Conservation (phyloP, 1,139 yeast species). For the Debaryomyces coudertii region DNA sequence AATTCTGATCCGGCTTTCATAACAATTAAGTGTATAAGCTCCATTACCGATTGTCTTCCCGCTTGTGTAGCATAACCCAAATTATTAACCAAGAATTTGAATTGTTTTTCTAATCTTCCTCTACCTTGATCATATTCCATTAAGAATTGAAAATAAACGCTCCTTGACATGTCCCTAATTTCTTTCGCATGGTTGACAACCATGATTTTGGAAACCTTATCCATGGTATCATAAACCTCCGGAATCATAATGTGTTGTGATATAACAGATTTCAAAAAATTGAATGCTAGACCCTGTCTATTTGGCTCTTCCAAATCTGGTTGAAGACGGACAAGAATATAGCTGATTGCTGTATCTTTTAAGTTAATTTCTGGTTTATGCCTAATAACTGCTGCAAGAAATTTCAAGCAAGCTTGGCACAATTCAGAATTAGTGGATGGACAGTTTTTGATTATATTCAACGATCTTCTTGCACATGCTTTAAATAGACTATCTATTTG, state of each 20-base stretch:
- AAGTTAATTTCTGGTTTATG: constrained; percentile 66
- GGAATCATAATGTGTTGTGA: constrained; percentile 77
- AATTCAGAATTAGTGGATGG: constrained; percentile 80
- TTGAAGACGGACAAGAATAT: constrained; percentile 70
- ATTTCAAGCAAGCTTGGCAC: constrained; percentile 81
- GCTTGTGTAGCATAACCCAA: constrained; percentile 81
- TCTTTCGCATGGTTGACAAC: constrained; percentile 84
- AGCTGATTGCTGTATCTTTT: constrained; percentile 74
- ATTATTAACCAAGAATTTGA: constrained; percentile 81
- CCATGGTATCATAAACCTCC: constrained; percentile 89
- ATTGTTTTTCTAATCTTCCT: constrained; percentile 81
- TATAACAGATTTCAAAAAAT: constrained; percentile 75
- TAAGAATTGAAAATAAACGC: constrained; percentile 80
- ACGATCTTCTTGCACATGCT: constrained; percentile 62
- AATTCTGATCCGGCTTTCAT: constrained; percentile 67
- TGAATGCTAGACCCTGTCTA: constrained; percentile 85
- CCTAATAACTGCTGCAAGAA: constrained; percentile 71
- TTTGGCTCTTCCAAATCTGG: constrained; percentile 93
- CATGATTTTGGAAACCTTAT: constrained; percentile 80
- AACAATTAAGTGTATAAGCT: constrained; percentile 71
- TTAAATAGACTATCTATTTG: constrained; percentile 57
- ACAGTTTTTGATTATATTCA: constrained; percentile 70
- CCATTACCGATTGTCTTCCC: constrained; percentile 93
- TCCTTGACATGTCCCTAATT: constrained; percentile 84
- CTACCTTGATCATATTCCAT: constrained; percentile 96